Percentiles rank a stretch among this genome's conserved stretches.
Evolutionary conservation across 768 basidiomycete genomes (phyloP).

Genomic region (Crucibulum laeve): DNA sequence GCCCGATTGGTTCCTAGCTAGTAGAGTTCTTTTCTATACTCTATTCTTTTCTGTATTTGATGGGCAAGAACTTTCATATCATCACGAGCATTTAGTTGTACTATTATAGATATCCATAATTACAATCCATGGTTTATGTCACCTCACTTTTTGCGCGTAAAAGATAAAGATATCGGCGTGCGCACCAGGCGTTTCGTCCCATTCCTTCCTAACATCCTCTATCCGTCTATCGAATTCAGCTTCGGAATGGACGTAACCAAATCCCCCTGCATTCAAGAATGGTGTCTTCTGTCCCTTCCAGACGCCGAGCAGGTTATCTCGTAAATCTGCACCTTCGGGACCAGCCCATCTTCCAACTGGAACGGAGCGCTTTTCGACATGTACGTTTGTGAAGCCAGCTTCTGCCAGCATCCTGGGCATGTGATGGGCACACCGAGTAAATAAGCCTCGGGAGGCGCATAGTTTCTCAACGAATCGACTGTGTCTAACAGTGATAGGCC

Average conservation of each 20-base stretch:
- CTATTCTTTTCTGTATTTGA: too few species aligned
- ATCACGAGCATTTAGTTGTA: too few species aligned
- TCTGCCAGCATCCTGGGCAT: slow-evolving; percentile 11
- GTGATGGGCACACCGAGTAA: slow-evolving; percentile 5
- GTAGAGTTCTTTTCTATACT: too few species aligned
- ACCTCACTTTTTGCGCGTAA: slow-evolving; percentile 14
- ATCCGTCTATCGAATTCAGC: slow-evolving; percentile 10
- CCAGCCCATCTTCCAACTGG: slow-evolving; percentile 12
- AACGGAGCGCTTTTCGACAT: slow-evolving; percentile 3
- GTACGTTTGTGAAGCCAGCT: slow-evolving; percentile 12
- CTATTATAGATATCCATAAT: too few species aligned
- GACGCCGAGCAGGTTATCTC: slow-evolving; percentile 6
- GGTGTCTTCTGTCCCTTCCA: slow-evolving; percentile 7
- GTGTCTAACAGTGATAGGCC: slow-evolving; percentile 6
- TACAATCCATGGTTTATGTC: too few species aligned
- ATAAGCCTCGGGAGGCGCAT: slow-evolving; percentile 3
- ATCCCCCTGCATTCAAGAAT: slow-evolving; percentile 5
- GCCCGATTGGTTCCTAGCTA: too few species aligned
- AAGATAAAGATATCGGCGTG: slow-evolving; percentile 12
- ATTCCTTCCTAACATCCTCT: slow-evolving; percentile 9
- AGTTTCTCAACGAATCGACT: background rate
- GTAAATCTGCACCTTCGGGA: slow-evolving; percentile 3
- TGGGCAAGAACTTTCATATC: too few species aligned
- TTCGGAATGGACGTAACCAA: slow-evolving; percentile 5
- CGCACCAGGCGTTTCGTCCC: slow-evolving; percentile 12